Base-by-base conservation (phyloP, 805 yeast genomes). In the Spathaspora girioi region DNA sequence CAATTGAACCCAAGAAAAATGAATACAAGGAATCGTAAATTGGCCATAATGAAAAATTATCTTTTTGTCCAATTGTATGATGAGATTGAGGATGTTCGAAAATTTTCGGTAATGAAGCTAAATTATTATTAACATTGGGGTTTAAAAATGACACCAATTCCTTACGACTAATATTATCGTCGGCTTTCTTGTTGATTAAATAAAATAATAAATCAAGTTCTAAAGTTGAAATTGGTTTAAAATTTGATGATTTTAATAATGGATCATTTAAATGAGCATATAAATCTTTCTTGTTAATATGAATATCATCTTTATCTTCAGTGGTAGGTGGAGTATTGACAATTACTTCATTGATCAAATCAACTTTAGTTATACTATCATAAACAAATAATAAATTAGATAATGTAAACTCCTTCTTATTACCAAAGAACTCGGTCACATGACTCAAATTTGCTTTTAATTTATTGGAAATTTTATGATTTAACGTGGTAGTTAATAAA, bases 1-100 rank as follows among this genome's bases (percentile, higher is more conserved):
- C 98, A 47, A 92, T 79, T 3, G 97, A 90, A 15, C 99, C 99
- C 53, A 93, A 75, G 29, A 87, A 73, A 69, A 93, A 93, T 53
- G 96, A 90, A 70, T 92, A 89, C 50, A 86, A 78, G 8, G 96
- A 89, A 64, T 89, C 96, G 50, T 73, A 73, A 52, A 75, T 72
- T 31, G 78, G 78, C 77, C 76, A 73, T 53, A 74, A 68, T 9
- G 72, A 66, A 50, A 74, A 74, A 61, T 73, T 74, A 53, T 74
- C 78, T 46, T 61, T 61, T 26, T 67, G 59, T 5, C 54, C 53
- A 18, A 49, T 47, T n/a, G 51, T 14, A 27, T 74, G 76, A 45
- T 64, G 64, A n/a, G 75, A 62, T 29, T 74, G 70, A 1, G 77
- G 75, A 50, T 74, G 77, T 38, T 71, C 76, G 56, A 71, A 75